Evolutionary conservation across 179 eudicot genomes (phyloP).

Genomic region (Silene vulgaris): DNA sequence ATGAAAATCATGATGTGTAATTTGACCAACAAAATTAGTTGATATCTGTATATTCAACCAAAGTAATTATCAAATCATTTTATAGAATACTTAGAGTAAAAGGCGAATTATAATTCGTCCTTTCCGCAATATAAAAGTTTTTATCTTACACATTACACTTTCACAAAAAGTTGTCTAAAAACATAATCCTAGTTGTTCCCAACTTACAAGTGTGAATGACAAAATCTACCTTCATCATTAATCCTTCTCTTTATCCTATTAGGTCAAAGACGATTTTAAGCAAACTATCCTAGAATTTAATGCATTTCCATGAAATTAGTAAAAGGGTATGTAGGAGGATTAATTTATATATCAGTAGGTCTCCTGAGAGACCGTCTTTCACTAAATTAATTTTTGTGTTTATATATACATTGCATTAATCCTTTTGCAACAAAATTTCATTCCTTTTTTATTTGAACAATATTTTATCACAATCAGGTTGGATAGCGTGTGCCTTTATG

Average conservation of each 20-base stretch:
- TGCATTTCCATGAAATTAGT: conserved; percentile 1
- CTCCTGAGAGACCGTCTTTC: too few species aligned
- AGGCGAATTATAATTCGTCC: background rate
- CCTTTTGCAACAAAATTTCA: too few species aligned
- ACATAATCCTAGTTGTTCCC: background rate
- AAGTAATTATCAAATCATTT: background rate
- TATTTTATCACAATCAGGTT: background rate
- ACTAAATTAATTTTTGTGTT: too few species aligned
- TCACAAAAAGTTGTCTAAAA: background rate
- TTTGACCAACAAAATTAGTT: too few species aligned
- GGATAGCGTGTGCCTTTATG: too few species aligned
- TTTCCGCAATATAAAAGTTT: background rate
- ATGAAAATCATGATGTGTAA: too few species aligned
- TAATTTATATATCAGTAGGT: too few species aligned
- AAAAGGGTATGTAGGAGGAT: background rate
- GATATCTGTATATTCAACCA: too few species aligned
- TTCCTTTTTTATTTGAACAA: background rate
- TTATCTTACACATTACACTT: conserved; percentile 17
- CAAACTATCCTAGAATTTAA: background rate
- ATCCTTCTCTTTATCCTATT: background rate
- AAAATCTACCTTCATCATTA: background rate
- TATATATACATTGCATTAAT: too few species aligned
- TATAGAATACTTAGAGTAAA: background rate
- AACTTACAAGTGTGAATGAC: conserved; percentile 15
- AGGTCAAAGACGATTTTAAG: background rate